Percentiles rank a stretch among this genome's conserved stretches.
These are phyloP conservation scores for Agrocybe pediades DNA, from an alignment of 768 basidiomycete genomes.

Conservation along the genomic window DNA sequence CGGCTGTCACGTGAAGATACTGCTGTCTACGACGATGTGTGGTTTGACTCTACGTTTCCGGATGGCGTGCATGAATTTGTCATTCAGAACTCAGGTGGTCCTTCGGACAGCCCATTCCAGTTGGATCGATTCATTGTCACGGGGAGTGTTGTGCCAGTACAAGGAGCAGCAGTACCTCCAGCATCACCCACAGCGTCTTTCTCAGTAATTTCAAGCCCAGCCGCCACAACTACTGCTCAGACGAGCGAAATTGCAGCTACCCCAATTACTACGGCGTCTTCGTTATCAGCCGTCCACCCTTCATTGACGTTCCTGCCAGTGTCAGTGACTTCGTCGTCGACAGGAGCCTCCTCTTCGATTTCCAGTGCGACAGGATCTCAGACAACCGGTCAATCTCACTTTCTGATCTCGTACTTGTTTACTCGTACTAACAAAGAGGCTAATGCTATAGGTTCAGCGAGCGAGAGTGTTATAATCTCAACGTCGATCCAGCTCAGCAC, in stretches of 20 bases:
- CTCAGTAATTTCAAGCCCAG: too few relatives aligned
- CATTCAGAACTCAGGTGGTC: slow-evolving; percentile 10
- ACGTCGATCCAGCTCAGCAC: slow-evolving; percentile 4
- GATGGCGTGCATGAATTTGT: slow-evolving; percentile 8
- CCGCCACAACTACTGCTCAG: neutral
- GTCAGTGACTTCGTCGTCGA: too few relatives aligned
- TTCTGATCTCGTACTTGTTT: too few relatives aligned
- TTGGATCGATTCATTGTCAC: slow-evolving; percentile 13
- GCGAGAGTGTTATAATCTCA: neutral
- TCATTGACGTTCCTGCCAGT: too few relatives aligned
- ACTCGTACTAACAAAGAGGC: too few relatives aligned
- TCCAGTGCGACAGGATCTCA: too few relatives aligned
- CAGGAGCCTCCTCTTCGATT: too few relatives aligned
- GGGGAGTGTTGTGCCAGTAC: slow-evolving; percentile 2
- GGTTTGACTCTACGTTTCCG: slow-evolving; percentile 13
- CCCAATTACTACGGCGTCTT: too few relatives aligned
- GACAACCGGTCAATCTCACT: too few relatives aligned
- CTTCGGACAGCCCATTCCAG: slow-evolving; percentile 9
- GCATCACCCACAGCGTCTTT: neutral
- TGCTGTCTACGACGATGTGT: slow-evolving; percentile 11
- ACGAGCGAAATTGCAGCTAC: too few relatives aligned
- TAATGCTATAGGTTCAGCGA: too few relatives aligned
- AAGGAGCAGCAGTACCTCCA: neutral
- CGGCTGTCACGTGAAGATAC: slow-evolving; percentile 1
- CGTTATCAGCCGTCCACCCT: too few relatives aligned